These are phyloP conservation scores for Glycine soja DNA, from an alignment of 306 rosid species.

Conservation along the genomic window DNA sequence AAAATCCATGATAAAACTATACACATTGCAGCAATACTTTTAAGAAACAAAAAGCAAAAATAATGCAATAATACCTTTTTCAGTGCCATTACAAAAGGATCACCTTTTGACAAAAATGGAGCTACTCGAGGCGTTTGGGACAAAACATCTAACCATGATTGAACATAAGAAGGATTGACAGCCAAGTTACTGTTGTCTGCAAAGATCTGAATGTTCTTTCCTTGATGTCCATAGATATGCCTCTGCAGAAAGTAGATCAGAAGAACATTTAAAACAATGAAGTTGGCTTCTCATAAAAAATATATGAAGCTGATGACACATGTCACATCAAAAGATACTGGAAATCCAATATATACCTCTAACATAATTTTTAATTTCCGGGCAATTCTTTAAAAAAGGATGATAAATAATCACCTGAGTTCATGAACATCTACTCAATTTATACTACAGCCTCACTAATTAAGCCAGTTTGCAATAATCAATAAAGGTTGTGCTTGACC, in stretches of 20 bases:
- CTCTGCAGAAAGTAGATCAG: slow-evolving; percentile 66
- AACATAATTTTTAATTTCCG: background rate
- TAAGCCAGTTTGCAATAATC: slow-evolving; percentile 12
- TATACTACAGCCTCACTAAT: background rate
- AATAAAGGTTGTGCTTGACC: background rate
- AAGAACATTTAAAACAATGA: slow-evolving; percentile 33
- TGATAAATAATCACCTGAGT: background rate
- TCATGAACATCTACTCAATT: slow-evolving; percentile 1
- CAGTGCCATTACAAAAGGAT: slow-evolving; percentile 78
- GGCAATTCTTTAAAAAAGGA: background rate
- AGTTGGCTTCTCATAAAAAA: slow-evolving; percentile 3
- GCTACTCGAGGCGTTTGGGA: slow-evolving; percentile 95
- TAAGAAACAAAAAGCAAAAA: background rate
- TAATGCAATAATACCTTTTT: slow-evolving; percentile 73
- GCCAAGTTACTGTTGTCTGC: slow-evolving; percentile 88
- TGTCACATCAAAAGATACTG: slow-evolving; percentile 9
- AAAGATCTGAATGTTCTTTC: slow-evolving; percentile 77
- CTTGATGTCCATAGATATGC: slow-evolving; percentile 88
- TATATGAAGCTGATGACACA: background rate
- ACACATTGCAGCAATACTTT: background rate
- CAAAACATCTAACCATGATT: slow-evolving; percentile 86
- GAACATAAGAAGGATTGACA: slow-evolving; percentile 88
- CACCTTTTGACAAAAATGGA: slow-evolving; percentile 86
- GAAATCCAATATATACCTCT: background rate
- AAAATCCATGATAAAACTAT: slow-evolving; percentile 16